Conservation (phyloP, 495 filamentous ascomycete genomes). For the Halenospora varia region DNA sequence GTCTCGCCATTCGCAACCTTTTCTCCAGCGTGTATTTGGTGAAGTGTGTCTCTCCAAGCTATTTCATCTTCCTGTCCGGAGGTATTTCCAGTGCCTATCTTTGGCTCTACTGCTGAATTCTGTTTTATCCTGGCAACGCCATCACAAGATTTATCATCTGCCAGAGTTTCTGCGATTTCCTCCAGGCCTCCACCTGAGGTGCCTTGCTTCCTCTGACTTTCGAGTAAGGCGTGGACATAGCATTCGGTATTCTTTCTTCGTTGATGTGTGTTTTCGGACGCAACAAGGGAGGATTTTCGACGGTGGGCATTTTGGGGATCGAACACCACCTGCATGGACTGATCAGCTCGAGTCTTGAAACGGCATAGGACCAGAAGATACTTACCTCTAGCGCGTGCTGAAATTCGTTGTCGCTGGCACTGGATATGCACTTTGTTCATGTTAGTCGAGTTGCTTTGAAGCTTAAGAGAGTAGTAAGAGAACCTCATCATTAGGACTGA, state of each 20-base stretch:
- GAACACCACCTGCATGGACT: conserved; percentile 62
- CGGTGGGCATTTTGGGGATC: conserved; percentile 66
- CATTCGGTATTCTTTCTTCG: conserved; percentile 60
- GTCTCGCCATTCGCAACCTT: conserved; percentile 12
- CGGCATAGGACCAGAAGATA: neutral
- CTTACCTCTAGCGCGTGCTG: conserved; percentile 28
- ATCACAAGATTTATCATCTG: conserved; percentile 4
- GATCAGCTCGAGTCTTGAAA: conserved; percentile 1
- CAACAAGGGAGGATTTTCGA: conserved; percentile 79
- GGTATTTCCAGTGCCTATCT: neutral
- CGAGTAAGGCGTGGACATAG: conserved; percentile 79
- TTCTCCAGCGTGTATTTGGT: conserved; percentile 24
- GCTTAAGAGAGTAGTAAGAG: neutral
- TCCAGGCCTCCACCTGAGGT: conserved; percentile 10
- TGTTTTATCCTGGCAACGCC: neutral
- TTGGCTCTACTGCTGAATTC: conserved; percentile 13
- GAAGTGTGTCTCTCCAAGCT: conserved; percentile 36
- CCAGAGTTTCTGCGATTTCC: conserved; percentile 18
- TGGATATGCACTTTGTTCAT: conserved; percentile 15
- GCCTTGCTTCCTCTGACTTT: conserved; percentile 26
- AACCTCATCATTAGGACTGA: conserved; percentile 20
- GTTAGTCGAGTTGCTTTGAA: neutral
- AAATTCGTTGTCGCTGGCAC: conserved; percentile 25
- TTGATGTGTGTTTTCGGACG: conserved; percentile 45
- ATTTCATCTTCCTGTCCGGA: conserved; percentile 38